A percentile compares a stretch with the other conserved stretches of the same genome.
Conservation (phyloP, 1,284 basidiomycete species). For the Moesziomyces sp. region DNA sequence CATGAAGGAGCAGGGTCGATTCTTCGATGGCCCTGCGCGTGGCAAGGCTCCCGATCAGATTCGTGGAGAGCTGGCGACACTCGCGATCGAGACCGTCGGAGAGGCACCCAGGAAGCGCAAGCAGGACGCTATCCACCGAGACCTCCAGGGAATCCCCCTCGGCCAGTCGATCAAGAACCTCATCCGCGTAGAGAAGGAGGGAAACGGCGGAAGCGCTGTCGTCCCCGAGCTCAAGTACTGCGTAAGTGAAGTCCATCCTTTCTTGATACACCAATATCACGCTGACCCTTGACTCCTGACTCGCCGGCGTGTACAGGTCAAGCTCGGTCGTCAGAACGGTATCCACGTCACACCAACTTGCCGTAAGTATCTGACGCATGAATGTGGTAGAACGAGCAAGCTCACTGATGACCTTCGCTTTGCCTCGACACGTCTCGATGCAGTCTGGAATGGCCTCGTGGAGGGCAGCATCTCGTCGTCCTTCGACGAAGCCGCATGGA, state of each 20-base stretch:
- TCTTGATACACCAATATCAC: not conserved
- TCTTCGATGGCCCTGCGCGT: conserved; percentile 81
- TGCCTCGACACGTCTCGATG: no score
- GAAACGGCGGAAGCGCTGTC: conserved; percentile 80
- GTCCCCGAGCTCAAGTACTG: conserved; percentile 88
- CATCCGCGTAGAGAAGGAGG: conserved; percentile 74
- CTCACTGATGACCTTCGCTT: no score
- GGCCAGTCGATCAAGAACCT: conserved; percentile 73
- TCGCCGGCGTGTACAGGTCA: conserved; percentile 70
- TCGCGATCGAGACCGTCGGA: conserved; percentile 72
- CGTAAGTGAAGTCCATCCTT: conserved; percentile 6
- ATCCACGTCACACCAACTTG: conserved; percentile 92
- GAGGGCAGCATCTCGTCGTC: conserved; percentile 82
- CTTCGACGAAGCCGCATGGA: conserved; percentile 87
- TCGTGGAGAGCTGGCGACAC: conserved; percentile 77
- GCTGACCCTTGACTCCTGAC: not conserved
- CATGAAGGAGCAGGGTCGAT: conserved; percentile 80
- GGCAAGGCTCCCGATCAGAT: conserved; percentile 78
- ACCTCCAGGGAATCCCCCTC: conserved; percentile 67
- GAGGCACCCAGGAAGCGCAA: conserved; percentile 67
- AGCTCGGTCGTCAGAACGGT: conserved; percentile 88
- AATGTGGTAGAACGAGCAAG: no score
- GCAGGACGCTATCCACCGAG: conserved; percentile 68
- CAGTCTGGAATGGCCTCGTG: conserved; percentile 74
- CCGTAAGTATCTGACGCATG: conserved; percentile 22